Conservation (phyloP, 1,284 basidiomycete genomes). For the Fomes fomentarius region DNA sequence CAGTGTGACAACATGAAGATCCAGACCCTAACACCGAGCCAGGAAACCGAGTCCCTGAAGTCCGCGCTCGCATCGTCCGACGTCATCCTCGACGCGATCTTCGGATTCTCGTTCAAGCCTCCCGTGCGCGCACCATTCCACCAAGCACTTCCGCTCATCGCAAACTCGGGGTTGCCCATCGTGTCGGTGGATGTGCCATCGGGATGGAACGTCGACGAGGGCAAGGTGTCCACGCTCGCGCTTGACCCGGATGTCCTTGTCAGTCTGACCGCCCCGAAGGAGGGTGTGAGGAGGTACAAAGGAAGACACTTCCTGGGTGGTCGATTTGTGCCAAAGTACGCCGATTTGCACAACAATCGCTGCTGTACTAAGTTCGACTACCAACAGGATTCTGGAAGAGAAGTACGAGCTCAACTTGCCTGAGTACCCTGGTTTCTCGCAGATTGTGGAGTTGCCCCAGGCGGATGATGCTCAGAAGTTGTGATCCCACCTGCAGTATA, state of each 20-base stretch:
- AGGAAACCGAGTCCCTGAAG: constrained; percentile 52
- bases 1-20: constrained; percentile 92
- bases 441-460: constrained; percentile 74
- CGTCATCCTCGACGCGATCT: constrained; percentile 93
- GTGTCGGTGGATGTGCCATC: constrained; percentile 95
- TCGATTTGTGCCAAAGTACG: constrained; percentile 86
- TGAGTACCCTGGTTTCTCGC: constrained; percentile 72
- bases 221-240: constrained; percentile 56
- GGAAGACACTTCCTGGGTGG: constrained; percentile 93
- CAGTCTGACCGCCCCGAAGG: constrained; percentile 93
- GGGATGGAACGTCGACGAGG: constrained; percentile 92
- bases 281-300: constrained; percentile 76
- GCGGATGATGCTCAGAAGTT: constrained; percentile 32
- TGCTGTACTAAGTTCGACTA: neutral
- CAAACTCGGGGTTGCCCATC: constrained; percentile 71
- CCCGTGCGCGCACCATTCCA: constrained; percentile 91
- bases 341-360: too few relatives aligned
- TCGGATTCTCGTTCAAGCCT: constrained; percentile 95
- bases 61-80: constrained; percentile 68
- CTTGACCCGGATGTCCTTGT: constrained; percentile 83
- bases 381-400: constrained; percentile 58
- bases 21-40: constrained; percentile 58
- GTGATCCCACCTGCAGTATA: constrained; percentile 11
- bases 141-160: constrained; percentile 69
- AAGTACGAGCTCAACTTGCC: constrained; percentile 81